These are phyloP conservation scores for Vaccinium macrocarpon DNA, from an alignment of 148 eudicot genomes.

Conservation along the genomic window DNA sequence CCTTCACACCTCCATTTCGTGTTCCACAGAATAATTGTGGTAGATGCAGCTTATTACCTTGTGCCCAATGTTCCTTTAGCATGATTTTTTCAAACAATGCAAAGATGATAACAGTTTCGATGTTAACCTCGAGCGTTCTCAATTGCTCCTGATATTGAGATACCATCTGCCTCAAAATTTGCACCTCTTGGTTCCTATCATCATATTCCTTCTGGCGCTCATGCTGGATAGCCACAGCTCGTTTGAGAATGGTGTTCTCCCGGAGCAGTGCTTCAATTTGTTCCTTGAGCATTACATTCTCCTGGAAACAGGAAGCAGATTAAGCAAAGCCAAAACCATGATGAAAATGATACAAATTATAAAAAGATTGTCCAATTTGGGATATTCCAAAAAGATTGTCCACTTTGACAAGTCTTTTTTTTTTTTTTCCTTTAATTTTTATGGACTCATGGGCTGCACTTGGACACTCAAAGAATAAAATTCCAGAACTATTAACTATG, in stretches of 20 bases:
- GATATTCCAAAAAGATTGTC: background rate
- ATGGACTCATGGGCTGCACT: too few species aligned
- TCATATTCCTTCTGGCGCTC: slow-evolving; percentile 84
- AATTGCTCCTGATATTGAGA: slow-evolving; percentile 83
- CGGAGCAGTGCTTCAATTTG: slow-evolving; percentile 59
- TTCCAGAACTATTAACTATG: background rate
- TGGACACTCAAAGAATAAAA: background rate
- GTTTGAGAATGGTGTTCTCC: slow-evolving; percentile 75
- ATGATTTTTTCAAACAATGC: background rate
- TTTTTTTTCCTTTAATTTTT: too few species aligned
- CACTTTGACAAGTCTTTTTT: background rate
- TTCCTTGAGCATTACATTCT: slow-evolving; percentile 70
- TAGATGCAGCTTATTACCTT: background rate
- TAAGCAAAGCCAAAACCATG: background rate
- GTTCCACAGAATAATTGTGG: background rate
- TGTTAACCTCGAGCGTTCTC: slow-evolving; percentile 66
- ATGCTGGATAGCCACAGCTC: slow-evolving; percentile 77
- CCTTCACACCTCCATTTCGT: background rate
- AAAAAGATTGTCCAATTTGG: background rate
- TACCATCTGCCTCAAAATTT: slow-evolving; percentile 69
- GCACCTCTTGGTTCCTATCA: slow-evolving; percentile 56
- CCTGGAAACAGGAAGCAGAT: slow-evolving; percentile 37
- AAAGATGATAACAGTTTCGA: background rate
- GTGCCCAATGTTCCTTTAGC: slow-evolving; percentile 24
- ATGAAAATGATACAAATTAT: too few species aligned